Evolutionary conservation across 192 early-diverging fungal species (phyloP).

Genomic region (Podila minutissima): DNA sequence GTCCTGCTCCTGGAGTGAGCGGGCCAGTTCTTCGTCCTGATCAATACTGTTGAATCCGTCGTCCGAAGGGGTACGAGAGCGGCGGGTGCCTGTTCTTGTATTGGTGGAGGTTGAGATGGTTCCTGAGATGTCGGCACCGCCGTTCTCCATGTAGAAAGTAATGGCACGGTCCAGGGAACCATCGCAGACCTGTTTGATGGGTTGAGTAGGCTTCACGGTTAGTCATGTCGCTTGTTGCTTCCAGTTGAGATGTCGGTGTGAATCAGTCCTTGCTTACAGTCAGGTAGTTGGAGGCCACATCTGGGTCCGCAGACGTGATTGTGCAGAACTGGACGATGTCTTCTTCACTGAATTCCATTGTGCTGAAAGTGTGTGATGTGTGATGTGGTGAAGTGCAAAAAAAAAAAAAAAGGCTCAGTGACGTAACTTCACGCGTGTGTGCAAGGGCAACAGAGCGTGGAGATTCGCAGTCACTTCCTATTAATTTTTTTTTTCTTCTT

Average conservation of each 20-base stretch:
- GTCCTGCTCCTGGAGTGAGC: constrained; percentile 59
- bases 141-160: constrained; percentile 86
- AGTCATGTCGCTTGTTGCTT: not conserved
- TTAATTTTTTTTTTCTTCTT: not conserved
- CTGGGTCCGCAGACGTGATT: constrained; percentile 79
- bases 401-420: too few relatives aligned
- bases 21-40: constrained; percentile 60
- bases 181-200: constrained; percentile 69
- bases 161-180: constrained; percentile 81
- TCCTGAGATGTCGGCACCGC: constrained; percentile 61
- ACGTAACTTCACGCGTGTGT: not conserved
- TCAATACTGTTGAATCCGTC: constrained; percentile 32
- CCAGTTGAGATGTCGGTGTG: not conserved
- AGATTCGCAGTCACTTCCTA: not conserved
- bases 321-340: constrained; percentile 68
- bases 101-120: not conserved
- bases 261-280: constrained; percentile 54
- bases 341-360: constrained; percentile 29
- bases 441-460: not conserved
- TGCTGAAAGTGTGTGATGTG: not conserved
- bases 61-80: constrained; percentile 39
- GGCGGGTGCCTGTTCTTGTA: constrained; percentile 11
- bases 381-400: too few relatives aligned
- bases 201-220: too few relatives aligned
- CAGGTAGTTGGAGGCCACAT: constrained; percentile 75